Conservation (phyloP, 768 basidiomycete species). For the Lentinula detonsa region DNA sequence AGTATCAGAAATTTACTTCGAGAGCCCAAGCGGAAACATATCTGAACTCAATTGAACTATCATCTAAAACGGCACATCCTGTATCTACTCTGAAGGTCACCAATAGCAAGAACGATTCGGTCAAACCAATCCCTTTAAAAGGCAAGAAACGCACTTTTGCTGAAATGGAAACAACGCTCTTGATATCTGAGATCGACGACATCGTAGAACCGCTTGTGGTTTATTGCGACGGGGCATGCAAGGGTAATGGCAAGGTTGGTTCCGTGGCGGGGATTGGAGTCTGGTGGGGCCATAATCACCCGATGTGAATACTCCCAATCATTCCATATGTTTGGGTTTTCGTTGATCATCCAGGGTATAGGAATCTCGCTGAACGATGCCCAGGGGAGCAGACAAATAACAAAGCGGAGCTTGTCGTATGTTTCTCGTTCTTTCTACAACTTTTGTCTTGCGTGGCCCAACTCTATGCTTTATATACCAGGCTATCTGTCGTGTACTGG, state of each 20-base stretch:
- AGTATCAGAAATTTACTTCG: conserved; percentile 62
- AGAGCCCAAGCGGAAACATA: conserved; percentile 32
- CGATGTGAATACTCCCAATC: not conserved
- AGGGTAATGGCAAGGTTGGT: conserved; percentile 66
- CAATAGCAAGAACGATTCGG: not conserved
- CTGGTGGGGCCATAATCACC: conserved; percentile 74
- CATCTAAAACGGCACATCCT: not conserved
- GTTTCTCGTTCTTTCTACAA: conserved; percentile 15
- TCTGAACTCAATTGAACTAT: not conserved
- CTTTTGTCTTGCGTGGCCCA: not conserved
- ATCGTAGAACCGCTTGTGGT: conserved; percentile 35
- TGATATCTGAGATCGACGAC: not conserved
- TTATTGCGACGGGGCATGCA: conserved; percentile 86
- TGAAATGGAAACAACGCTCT: not conserved
- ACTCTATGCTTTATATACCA: conserved; percentile 21
- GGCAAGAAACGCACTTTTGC: conserved; percentile 25
- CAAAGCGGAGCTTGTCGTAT: conserved; percentile 80
- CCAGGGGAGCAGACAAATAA: conserved; percentile 85
- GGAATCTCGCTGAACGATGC: conserved; percentile 79
- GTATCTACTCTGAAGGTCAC: not conserved
- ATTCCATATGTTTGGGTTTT: not conserved
- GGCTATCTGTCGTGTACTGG: conserved; percentile 82
- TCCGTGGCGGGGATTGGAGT: conserved; percentile 82
- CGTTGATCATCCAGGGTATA: conserved; percentile 19
- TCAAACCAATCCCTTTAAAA: conserved; percentile 12